Conservation (phyloP, 768 basidiomycete species). For the Botryobasidium botryosum region DNA sequence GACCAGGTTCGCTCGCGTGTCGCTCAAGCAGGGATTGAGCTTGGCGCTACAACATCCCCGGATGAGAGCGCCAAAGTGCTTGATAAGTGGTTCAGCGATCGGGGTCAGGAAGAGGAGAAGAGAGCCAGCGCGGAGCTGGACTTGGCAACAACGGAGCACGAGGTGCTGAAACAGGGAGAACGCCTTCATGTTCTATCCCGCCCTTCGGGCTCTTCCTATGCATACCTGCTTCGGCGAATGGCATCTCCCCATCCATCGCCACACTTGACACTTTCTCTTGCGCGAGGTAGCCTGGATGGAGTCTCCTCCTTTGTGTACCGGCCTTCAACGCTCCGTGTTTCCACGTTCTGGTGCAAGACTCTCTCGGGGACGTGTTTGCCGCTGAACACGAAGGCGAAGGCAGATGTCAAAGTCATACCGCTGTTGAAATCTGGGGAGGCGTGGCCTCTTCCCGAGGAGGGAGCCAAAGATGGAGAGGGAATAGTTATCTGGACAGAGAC, state of each 20-base stretch:
- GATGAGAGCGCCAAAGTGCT: conserved; percentile 19
- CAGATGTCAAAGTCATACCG: too few relatives aligned
- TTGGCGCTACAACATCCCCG: conserved; percentile 21
- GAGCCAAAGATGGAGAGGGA: too few relatives aligned
- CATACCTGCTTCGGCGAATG: conserved; percentile 1
- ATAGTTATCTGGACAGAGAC: too few relatives aligned
- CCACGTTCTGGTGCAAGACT: too few relatives aligned
- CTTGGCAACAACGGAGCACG: not conserved
- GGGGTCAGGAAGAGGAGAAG: not conserved
- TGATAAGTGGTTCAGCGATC: not conserved
- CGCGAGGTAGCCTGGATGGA: too few relatives aligned
- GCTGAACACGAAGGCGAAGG: too few relatives aligned
- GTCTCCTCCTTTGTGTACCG: not conserved
- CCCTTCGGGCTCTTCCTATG: conserved; percentile 25
- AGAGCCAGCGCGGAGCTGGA: too few relatives aligned
- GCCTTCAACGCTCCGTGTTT: too few relatives aligned
- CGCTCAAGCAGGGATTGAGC: conserved; percentile 61
- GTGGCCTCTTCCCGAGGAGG: too few relatives aligned
- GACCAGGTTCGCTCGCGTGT: conserved; percentile 88
- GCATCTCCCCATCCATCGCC: too few relatives aligned
- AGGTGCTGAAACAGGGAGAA: not conserved
- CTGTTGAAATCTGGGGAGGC: too few relatives aligned
- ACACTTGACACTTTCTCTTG: not conserved
- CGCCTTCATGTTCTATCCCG: not conserved
- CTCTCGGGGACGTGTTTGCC: too few relatives aligned